Evolutionary conservation across 208 protist genomes (phyloP).

Genomic region (Leishmania major): DNA sequence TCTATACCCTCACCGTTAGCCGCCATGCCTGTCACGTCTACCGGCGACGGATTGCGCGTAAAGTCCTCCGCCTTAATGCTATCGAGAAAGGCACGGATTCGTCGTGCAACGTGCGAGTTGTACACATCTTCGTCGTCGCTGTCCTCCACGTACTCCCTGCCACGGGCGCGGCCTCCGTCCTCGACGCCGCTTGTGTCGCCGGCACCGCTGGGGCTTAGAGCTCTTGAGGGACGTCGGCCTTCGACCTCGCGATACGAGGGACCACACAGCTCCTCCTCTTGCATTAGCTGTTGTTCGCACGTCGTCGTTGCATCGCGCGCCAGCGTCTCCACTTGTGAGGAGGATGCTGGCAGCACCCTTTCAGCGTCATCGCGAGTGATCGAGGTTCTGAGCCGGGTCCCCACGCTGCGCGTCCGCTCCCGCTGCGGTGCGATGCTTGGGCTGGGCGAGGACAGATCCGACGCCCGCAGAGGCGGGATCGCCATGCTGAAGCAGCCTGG

Average conservation of each 20-base stretch:
- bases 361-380: background rate
- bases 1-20: background rate
- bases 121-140: slow-evolving; percentile 20
- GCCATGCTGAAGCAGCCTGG: background rate
- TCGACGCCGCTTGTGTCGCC: background rate
- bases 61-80: slow-evolving; percentile 8
- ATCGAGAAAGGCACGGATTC: slow-evolving; percentile 20
- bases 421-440: too few relatives aligned
- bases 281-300: background rate
- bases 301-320: background rate
- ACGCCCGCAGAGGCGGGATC: background rate
- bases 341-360: background rate
- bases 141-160: background rate
- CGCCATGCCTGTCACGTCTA: background rate
- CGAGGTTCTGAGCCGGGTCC: background rate
- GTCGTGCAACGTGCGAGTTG: slow-evolving; percentile 10
- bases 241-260: background rate
- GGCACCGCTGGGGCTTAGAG: background rate
- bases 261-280: background rate
- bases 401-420: background rate
- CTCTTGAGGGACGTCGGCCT: background rate
- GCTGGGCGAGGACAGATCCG: too few relatives aligned
- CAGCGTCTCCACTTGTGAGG: background rate
- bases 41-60: background rate
- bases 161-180: background rate